Base-by-base conservation (phyloP, 306 rosid species). In the Gillenia trifoliata region DNA sequence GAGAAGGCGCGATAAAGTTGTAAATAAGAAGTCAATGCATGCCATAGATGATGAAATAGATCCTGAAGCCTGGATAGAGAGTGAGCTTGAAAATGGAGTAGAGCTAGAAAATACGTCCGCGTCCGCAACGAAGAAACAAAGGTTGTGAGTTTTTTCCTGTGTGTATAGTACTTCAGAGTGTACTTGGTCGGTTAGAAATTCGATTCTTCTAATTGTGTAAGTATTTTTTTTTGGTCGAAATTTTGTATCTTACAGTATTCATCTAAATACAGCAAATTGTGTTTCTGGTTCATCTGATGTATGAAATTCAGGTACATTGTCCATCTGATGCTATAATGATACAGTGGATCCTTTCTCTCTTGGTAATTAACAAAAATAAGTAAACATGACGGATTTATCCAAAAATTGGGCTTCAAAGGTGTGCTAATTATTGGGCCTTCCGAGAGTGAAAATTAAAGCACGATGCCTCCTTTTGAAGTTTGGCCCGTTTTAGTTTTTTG, bases 11-110 rank as follows among this genome's bases (percentile, higher is more conserved):
- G 61, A 75, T 25, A 70, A 63, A 70, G 79, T 62, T 38, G 45
- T 61, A 49, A 79, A 72, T 22, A 69, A 40, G 66, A 79, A 77
- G 78, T 25, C 56, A 6, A 50, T 59, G 4, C 81, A 52, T 59
- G 54, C 71, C 45, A 6, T 40, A 19, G 68, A 26, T 28, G 65
- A 79, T 10, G 85, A 86, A 68, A 38, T 40, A 19, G 84, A 79
- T 50, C 23, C 68, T 26, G 88, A 86, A 79, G 84, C 83, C 52
- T 86, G 86, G 88, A 86, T 86, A 66, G 84, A 81, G 52, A 81
- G 56, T 29, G 88, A 81, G 77, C 86, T 86, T 40, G 88, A 86
- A 81, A 77, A 73, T 3, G 88, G 88, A 38, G 71, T 86, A 56
- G 81, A 83, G 65, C 60, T 77, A 11, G 75, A 61, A 70, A 26